Base-by-base conservation (phyloP, 2,329 filamentous ascomycete species). In the Coleophoma cylindrospora region DNA sequence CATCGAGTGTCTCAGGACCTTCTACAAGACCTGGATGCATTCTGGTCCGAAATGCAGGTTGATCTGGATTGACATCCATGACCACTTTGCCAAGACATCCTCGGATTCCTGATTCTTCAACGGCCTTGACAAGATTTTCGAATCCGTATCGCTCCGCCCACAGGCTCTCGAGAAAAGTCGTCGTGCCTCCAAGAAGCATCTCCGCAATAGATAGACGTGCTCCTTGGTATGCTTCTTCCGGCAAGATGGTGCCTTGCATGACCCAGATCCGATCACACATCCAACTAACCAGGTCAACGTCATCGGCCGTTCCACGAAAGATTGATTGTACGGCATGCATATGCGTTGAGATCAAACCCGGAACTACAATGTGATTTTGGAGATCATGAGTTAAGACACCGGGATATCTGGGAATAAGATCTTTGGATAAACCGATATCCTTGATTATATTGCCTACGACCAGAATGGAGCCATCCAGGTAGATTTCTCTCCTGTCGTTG, bases 401-500 rank as follows among this genome's bases (percentile, higher is more conserved):
- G 6, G 27, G 27, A 10, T 27, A 27, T 10, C 27, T 15, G 40
- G 12, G 22, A 9, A 50, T 14, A 4, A 53, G 38, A 6, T 14
- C 13, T n/a, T 38, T 17, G 9, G 51, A 33, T 27, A 10, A 34
- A 6, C 51, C 51, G 11, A 53, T 45, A 36, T 53, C 51, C 32
- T 15, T 33, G 38, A 53, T 53, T 4, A 14, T 43, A 14, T 40
- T 48, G 10, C 13, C 44, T 9, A 15, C 10, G 2, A 53, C 51
- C 8, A 53, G 48, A n/a, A 53, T 50, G 9, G 14, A 34, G 13
- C 51, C 50, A 33, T 52, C 50, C 9, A 62, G 64, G 70, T 47
- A 69, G 68, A 53, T 66, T 72, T 54, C 44, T 48, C 27, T 27
- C 27, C 27, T 27, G 27, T 27, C 27, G 9, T 27, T 27, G 27